Evolutionary conservation across 2,329 filamentous ascomycete species (phyloP).

Genomic region (Talaromyces sp.): DNA sequence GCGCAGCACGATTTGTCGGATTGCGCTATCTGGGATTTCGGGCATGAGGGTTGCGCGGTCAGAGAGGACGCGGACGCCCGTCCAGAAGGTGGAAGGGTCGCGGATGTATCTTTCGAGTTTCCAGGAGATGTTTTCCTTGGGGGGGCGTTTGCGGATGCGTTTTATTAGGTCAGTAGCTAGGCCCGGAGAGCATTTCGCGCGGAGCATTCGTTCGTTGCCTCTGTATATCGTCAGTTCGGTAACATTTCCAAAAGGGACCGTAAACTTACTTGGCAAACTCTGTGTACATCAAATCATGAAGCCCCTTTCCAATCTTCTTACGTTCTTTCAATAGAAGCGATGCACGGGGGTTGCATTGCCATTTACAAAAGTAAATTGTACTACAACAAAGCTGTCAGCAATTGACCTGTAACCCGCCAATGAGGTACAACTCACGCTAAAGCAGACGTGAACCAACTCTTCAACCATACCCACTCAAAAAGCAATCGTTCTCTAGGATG

Average conservation of each 20-base stretch:
- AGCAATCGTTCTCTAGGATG: slow-evolving; percentile 34
- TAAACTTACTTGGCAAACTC: slow-evolving; percentile 42
- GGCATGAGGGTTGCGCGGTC: slow-evolving; percentile 44
- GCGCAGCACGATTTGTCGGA: slow-evolving; percentile 40
- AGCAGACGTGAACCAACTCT: slow-evolving; percentile 25
- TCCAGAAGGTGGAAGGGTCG: slow-evolving; percentile 35
- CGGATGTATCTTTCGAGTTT: slow-evolving; percentile 37
- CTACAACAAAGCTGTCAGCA: slow-evolving; percentile 12
- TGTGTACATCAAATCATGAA: slow-evolving; percentile 49
- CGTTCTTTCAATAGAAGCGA: slow-evolving; percentile 37
- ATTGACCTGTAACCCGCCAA: background rate
- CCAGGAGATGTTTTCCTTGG: slow-evolving; percentile 34
- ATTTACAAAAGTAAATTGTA: slow-evolving; percentile 34
- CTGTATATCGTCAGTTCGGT: slow-evolving; percentile 19
- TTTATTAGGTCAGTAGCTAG: slow-evolving; percentile 33
- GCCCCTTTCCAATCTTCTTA: slow-evolving; percentile 35
- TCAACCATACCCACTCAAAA: slow-evolving; percentile 42
- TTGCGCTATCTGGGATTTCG: slow-evolving; percentile 36
- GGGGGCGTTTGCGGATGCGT: slow-evolving; percentile 34
- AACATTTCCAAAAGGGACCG: background rate
- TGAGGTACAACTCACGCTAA: background rate
- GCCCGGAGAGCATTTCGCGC: slow-evolving; percentile 38
- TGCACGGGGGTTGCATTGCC: slow-evolving; percentile 27
- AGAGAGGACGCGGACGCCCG: slow-evolving; percentile 38
- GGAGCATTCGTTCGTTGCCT: slow-evolving; percentile 35